Evolutionary conservation across 2,329 filamentous ascomycete species (phyloP), one percentile per base, ranked within the genome.

Genomic region (Leptosphaerulina australis): DNA sequence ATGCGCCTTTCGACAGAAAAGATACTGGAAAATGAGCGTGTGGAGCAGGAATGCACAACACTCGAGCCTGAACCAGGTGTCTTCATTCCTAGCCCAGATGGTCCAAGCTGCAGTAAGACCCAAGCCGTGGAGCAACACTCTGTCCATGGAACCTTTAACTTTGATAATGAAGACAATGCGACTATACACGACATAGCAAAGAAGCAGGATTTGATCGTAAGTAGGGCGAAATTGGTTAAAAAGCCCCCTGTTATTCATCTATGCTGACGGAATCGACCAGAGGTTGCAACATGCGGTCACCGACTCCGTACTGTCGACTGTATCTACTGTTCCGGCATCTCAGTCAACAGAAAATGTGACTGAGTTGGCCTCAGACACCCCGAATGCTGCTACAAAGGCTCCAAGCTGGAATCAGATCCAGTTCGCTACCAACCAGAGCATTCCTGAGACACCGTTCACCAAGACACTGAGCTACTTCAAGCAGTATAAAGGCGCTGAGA

Each of bases 391-490:
- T 11, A 21, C 47, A 0, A 37, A 33, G 1, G 38, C 50, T 5
- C 46, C 53, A 3, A 40, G 35, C 3, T 29, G 33, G 11, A 37
- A 45, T 5, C 53, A 55, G n/a, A 26, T 57, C 15, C 39, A 53
- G 3, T 58, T 58, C 18, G 33, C 44, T 6, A 24, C 50, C 2
- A 22, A 44, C 4, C 37, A 49, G 3, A 33, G 29, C 12, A 22
- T 51, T 1, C 39, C 36, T 17, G 56, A 60, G 5, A 60, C 60
- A 2, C 53, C 62, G 0, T 62, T 63, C 45, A 44, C 46, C 3
- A 60, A 53, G 31, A 59, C 58, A 0, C 39, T 63, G 15, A 52
- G 55, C 5, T 59, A 58, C 43, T 64, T 63, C 41, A 60, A 58
- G 35, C 40, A 53, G n/a, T 38, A 45, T 37, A 53, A 58, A 28